These are phyloP conservation scores for Leishmania gerbilli DNA, from an alignment of 208 protist species.

Conservation along the genomic window DNA sequence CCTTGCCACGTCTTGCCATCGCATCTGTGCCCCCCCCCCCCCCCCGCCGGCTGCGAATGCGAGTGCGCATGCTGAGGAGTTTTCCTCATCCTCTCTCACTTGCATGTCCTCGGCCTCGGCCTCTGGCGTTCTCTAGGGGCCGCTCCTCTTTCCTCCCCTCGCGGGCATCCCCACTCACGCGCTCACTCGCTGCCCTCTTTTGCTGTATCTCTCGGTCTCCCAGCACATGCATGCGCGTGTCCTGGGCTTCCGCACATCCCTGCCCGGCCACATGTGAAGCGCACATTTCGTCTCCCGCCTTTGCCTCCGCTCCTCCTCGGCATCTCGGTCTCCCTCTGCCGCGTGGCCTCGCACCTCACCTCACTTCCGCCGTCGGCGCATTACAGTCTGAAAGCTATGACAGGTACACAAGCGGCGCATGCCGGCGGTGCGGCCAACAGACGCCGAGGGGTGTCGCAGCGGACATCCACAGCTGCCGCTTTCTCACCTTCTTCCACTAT, in stretches of 20 bases:
- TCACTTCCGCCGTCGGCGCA: too few relatives aligned
- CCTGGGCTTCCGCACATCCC: neutral
- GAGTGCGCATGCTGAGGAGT: neutral
- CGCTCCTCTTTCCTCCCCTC: neutral
- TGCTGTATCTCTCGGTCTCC: neutral
- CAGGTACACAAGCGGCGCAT: neutral
- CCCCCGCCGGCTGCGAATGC: neutral
- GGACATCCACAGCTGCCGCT: neutral
- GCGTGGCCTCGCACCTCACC: neutral
- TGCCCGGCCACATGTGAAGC: neutral
- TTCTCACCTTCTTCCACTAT: neutral
- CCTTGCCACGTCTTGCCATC: neutral
- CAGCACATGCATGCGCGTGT: neutral
- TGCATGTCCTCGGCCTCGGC: neutral
- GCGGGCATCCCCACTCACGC: neutral
- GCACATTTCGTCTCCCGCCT: neutral
- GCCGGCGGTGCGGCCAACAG: neutral
- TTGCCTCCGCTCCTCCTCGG: neutral
- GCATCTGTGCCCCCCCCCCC: neutral
- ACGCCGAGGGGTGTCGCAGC: neutral
- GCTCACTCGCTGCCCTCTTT: neutral
- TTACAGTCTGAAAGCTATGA: neutral
- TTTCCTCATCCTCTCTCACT: neutral
- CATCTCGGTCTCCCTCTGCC: neutral
- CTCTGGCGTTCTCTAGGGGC: neutral